These are phyloP conservation scores for Hymenoscyphus linearis DNA, from an alignment of 2,329 filamentous ascomycete species.

Conservation along the genomic window DNA sequence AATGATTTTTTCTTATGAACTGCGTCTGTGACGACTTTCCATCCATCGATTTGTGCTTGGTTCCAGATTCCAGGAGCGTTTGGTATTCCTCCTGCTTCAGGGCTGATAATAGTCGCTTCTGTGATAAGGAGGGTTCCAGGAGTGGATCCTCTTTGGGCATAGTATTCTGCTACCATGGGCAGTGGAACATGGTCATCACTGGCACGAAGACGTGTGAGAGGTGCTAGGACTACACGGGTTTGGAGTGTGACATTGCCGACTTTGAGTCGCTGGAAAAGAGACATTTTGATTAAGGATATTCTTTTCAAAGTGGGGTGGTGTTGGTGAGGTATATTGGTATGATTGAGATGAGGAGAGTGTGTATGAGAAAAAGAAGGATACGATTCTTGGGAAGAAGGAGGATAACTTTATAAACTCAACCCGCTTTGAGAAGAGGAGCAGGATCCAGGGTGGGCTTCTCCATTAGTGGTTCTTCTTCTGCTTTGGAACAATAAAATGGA, in stretches of 20 bases:
- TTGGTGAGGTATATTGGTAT: no score
- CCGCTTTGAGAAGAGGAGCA: background rate
- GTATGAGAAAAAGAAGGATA: background rate
- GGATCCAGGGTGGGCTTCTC: background rate
- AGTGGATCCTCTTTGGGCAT: conserved; percentile 44
- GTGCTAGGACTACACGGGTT: conserved; percentile 49
- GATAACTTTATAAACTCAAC: background rate
- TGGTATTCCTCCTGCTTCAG: conserved; percentile 38
- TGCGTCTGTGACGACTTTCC: conserved; percentile 53
- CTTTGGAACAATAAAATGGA: background rate
- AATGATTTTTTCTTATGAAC: conserved; percentile 58
- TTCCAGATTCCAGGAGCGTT: conserved; percentile 52
- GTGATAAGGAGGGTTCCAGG: conserved; percentile 51
- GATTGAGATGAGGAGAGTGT: background rate
- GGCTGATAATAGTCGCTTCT: conserved; percentile 50
- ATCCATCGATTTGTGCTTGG: conserved; percentile 46
- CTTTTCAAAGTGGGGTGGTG: background rate
- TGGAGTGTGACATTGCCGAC: conserved; percentile 38
- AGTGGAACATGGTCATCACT: conserved; percentile 42
- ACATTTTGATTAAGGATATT: background rate
- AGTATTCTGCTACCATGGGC: conserved; percentile 44
- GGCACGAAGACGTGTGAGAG: conserved; percentile 49
- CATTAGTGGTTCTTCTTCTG: background rate
- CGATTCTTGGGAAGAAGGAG: background rate
- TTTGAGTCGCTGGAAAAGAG: conserved; percentile 41